Evolutionary conservation across 2,329 filamentous ascomycete genomes (phyloP).

Genomic region (Hymenoscyphus albidus): DNA sequence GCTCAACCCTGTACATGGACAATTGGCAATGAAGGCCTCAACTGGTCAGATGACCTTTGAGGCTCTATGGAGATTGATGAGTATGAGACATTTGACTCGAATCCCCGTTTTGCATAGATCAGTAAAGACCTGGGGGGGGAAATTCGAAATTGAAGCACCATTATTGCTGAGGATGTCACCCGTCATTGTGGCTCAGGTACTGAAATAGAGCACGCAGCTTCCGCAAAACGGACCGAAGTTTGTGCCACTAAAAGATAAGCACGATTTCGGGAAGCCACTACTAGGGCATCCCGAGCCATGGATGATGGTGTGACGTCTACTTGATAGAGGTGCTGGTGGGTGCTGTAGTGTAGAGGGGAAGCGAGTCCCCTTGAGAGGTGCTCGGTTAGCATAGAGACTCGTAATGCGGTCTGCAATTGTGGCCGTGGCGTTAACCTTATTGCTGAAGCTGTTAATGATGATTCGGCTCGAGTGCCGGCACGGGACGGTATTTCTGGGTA

Average conservation of each 20-base stretch:
- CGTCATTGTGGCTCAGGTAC: background rate
- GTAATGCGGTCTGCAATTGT: background rate
- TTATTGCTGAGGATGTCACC: background rate
- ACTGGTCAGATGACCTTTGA: background rate
- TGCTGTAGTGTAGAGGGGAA: background rate
- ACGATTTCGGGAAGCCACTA: background rate
- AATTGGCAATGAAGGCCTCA: background rate
- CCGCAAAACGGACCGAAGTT: background rate
- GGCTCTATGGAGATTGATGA: background rate
- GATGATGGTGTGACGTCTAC: background rate
- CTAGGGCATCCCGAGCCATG: background rate
- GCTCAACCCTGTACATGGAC: background rate
- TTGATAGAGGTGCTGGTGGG: background rate
- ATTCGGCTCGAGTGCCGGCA: background rate
- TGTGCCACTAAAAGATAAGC: background rate
- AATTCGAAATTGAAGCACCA: background rate
- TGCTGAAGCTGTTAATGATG: background rate
- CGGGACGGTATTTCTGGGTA: background rate
- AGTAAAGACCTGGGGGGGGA: background rate
- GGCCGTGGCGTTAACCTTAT: background rate
- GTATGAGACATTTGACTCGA: background rate
- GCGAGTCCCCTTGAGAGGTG: background rate
- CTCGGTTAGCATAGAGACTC: background rate
- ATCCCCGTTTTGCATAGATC: background rate
- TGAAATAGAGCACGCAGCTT: background rate